phyloP scores from a whole-genome alignment of 2,329 filamentous ascomycete species.

The Epichloe sibirici region DNA sequence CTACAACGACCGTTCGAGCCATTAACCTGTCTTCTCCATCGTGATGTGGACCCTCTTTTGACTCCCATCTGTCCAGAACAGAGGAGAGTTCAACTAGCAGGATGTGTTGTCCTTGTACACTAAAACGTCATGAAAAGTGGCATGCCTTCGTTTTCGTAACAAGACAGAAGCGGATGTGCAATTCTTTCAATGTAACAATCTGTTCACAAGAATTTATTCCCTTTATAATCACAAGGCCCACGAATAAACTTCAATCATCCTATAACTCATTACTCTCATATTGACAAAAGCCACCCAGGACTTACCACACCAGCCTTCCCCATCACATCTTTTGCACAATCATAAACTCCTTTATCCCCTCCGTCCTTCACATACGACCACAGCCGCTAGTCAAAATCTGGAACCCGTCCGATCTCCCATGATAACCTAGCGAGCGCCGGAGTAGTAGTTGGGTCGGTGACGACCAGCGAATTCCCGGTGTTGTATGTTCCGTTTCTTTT shows the following conservation, averaged over 20 bases:
- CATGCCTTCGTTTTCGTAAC: no score
- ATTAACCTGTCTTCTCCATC: neutral
- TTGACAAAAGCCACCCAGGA: no score
- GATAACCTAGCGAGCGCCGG: slow-evolving; percentile 2
- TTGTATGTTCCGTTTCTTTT: slow-evolving; percentile 1
- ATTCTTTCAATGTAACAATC: no score
- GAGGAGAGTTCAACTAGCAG: neutral
- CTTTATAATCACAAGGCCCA: no score
- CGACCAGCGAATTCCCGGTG: slow-evolving; percentile 6
- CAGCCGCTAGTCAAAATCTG: neutral
- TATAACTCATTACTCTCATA: no score
- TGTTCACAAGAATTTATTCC: no score
- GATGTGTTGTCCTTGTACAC: neutral
- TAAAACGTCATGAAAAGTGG: no score
- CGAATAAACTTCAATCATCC: no score
- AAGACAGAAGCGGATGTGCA: no score
- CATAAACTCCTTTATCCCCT: no score
- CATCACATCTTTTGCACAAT: no score
- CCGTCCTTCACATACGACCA: neutral
- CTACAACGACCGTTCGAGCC: neutral
- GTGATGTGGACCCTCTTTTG: neutral
- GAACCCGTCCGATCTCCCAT: slow-evolving; percentile 3
- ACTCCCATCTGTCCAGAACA: neutral
- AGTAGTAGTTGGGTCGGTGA: slow-evolving; percentile 6
- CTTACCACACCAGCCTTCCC: no score